Conservation (phyloP, 2,329 filamentous ascomycete genomes). For the Septoria linicola region DNA sequence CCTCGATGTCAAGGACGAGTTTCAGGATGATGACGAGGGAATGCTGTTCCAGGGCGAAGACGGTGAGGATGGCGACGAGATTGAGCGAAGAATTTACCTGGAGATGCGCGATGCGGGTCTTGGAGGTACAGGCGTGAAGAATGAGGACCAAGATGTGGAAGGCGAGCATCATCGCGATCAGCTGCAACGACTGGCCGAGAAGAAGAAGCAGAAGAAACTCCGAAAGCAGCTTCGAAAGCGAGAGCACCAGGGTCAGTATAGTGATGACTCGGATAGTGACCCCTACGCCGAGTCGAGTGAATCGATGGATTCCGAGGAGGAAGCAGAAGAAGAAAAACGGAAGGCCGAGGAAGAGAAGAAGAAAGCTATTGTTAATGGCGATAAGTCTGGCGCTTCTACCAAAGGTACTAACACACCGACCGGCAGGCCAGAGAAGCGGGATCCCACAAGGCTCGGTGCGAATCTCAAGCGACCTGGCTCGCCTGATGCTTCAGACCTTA, state of each 20-base stretch:
- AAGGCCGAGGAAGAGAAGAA: slow-evolving; percentile 49
- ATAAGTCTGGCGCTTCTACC: slow-evolving; percentile 59
- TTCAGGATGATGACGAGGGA: slow-evolving; percentile 85
- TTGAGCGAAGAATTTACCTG: slow-evolving; percentile 64
- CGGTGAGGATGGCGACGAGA: slow-evolving; percentile 66
- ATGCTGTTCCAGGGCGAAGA: slow-evolving; percentile 77
- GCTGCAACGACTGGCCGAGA: slow-evolving; percentile 68
- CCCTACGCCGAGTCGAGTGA: slow-evolving; percentile 49
- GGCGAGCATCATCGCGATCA: slow-evolving; percentile 60
- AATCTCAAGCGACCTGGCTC: slow-evolving; percentile 80
- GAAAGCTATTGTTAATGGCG: slow-evolving; percentile 46
- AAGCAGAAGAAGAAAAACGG: slow-evolving; percentile 57
- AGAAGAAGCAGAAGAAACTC: slow-evolving; percentile 71
- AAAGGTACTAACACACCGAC: slow-evolving; percentile 71
- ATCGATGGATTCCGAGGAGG: slow-evolving; percentile 62
- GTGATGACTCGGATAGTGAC: slow-evolving; percentile 60
- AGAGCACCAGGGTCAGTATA: slow-evolving; percentile 84
- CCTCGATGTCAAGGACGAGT: slow-evolving; percentile 66
- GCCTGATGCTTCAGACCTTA: slow-evolving; percentile 83
- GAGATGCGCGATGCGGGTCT: slow-evolving; percentile 86
- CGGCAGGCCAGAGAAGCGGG: slow-evolving; percentile 55
- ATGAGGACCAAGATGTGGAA: slow-evolving; percentile 53
- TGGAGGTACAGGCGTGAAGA: slow-evolving; percentile 59
- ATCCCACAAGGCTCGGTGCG: slow-evolving; percentile 51
- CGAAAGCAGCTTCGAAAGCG: slow-evolving; percentile 79